phyloP scores from a whole-genome alignment of 148 eudicot species.

The Rhododendron henanense region DNA sequence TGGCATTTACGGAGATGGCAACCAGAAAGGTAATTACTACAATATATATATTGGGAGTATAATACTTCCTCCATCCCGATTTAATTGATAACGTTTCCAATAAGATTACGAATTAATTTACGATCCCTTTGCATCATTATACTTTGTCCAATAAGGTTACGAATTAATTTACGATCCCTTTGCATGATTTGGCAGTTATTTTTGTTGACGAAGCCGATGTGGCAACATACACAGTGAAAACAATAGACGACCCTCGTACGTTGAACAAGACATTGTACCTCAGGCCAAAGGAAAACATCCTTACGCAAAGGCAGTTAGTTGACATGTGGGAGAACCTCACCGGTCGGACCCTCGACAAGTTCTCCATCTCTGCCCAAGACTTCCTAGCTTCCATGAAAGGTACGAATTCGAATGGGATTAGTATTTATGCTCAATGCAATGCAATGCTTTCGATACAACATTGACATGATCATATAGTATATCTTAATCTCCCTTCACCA shows the following conservation, averaged over 20 bases:
- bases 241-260: conserved; percentile 57
- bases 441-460: not conserved
- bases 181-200: conserved; percentile 19
- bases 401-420: conserved; percentile 3
- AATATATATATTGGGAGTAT: no score
- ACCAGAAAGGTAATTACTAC: conserved; percentile 25
- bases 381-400: conserved; percentile 49
- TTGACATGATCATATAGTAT: no score
- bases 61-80: not conserved
- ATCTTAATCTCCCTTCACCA: no score
- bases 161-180: no score
- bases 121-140: not conserved
- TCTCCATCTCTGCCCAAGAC: conserved; percentile 29
- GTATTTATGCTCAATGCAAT: not conserved
- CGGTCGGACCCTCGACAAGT: conserved; percentile 34
- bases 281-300: conserved; percentile 49
- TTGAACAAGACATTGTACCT: conserved; percentile 50
- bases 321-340: conserved; percentile 48
- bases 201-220: conserved; percentile 44
- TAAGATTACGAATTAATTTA: not conserved
- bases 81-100: not conserved
- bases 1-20: conserved; percentile 29
- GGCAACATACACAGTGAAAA: conserved; percentile 37
- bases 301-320: conserved; percentile 46
- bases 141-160: not conserved